Base-by-base conservation (phyloP, 2,329 filamentous ascomycete species). In the Rhynchosporium graminicola region DNA sequence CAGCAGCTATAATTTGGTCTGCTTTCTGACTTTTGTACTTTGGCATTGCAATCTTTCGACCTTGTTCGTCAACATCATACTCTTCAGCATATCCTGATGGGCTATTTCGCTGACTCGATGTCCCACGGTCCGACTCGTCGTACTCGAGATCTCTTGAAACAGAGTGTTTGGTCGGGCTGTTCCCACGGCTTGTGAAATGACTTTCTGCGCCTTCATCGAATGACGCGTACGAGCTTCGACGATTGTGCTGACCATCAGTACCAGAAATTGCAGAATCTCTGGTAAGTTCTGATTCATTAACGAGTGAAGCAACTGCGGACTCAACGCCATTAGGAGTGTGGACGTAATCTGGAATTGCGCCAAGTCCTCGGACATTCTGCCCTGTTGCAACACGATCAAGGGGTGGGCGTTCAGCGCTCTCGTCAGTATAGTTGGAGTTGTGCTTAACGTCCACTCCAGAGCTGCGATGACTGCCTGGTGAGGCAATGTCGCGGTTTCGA, bases 231-330 rank as follows among this genome's bases (percentile, higher is more conserved):
- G 72, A 74, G 50, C 51, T 70, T 67, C 70, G 68, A 12, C 73
- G 69, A 55, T 72, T 68, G 42, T 65, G 67, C 15, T 71, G 68
- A 3, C 61, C 64, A 31, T 83, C 80, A 65, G 82, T 79, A 20
- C 68, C 72, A 33, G 77, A 79, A 29, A 78, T 77, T 38, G 79
- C 80, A 12, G 85, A 87, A 9, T 80, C 81, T 13, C 77, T 79
- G 3, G 86, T 93, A 59, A 97, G 74, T 12, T 88, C 84, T 0
- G 92, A 94, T 20, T 92, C 91, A 69, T 95, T 89, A 1, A 88
- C 79, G 6, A 98, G 80, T 15, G 93, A 97, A 7, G 94, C 94
- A 10, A 98, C 93, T 9, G 90, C 90, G 13, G 93, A 97, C 75
- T 97, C 93, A 0, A 96, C 87, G 2, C 84, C 91, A 40, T 87